Conservation (phyloP, 2,329 filamentous ascomycete genomes). For the Neofusicoccum laricinum region DNA sequence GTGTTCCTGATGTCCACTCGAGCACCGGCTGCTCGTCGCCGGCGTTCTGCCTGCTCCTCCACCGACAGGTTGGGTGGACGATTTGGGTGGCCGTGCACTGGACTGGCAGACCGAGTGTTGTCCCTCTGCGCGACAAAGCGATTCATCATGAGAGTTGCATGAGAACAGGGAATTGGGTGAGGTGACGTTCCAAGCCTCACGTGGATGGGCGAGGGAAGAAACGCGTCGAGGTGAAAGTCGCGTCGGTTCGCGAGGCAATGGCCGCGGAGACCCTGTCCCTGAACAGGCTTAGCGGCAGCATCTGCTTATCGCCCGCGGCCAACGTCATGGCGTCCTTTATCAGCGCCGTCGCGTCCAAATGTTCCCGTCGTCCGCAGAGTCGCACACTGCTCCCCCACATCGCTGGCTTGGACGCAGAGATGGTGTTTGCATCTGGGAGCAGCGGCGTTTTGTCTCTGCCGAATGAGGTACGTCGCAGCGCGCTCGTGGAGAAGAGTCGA, state of each 20-base stretch:
- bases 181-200: background rate
- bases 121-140: background rate
- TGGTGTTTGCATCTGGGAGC: constrained; percentile 6
- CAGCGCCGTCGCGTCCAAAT: background rate
- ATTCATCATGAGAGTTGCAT: background rate
- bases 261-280: background rate
- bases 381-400: background rate
- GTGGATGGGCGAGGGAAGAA: background rate
- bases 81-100: background rate
- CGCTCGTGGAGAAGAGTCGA: background rate
- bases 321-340: constrained; percentile 1
- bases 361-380: constrained; percentile 14
- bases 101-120: background rate
- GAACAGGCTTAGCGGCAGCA: background rate
- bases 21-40: background rate
- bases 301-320: background rate
- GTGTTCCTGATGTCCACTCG: background rate
- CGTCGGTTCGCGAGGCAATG: background rate
- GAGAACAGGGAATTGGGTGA: background rate
- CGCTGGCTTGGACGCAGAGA: background rate
- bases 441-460: constrained; percentile 26
- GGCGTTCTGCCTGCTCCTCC: background rate
- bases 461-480: constrained; percentile 30
- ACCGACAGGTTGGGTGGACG: background rate
- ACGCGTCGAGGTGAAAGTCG: background rate